Evolutionary conservation across 148 eudicot species (phyloP), one percentile per base, ranked within the genome.

Genomic region (Nepenthes mirabilis): DNA sequence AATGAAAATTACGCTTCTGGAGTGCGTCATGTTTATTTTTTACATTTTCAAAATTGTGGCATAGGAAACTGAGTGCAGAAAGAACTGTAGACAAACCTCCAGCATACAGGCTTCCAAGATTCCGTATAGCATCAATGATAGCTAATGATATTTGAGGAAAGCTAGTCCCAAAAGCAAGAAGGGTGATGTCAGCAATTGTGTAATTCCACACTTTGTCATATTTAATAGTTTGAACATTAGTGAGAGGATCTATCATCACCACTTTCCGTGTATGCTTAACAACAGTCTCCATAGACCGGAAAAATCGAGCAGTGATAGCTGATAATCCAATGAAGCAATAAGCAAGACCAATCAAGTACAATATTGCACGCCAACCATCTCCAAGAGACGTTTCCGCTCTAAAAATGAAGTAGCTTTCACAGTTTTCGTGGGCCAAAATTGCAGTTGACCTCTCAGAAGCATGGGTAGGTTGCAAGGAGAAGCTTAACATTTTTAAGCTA

Each of bases 101-200:
- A 70, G 95, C 97, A 80, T 87, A 77, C 66, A 79, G 72, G 55
- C 68, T 61, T 36, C 97, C 95, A 52, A 91, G 62, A 68, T 85
- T 91, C 14, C 81, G 78, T 61, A 91, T 74, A 36, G 95, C 83
- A 69, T 91, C 97, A 63, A 91, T 85, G 45, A 87, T 91, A 5
- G 97, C 95, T 69, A 87, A 74, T 65, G 95, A 91, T 33, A 87
- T 87, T 69, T 87, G 97, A 9, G 97, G 97, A 62, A 91, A 91
- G 75, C 97, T 91, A 62, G 95, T 91, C 36, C 97, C 97, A 75
- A 87, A 85, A 33, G 97, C 95, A 69, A 87, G 69, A 52, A 91
- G 78, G 40, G 86, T 71, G 43, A 91, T 91, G 63, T 87, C 97
- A 1, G 97, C 97, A 72, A 91, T 78, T 43, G 95, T 68, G 66